phyloP scores from a whole-genome alignment of 495 filamentous ascomycete genomes.

The Cercophora newfieldiana region DNA sequence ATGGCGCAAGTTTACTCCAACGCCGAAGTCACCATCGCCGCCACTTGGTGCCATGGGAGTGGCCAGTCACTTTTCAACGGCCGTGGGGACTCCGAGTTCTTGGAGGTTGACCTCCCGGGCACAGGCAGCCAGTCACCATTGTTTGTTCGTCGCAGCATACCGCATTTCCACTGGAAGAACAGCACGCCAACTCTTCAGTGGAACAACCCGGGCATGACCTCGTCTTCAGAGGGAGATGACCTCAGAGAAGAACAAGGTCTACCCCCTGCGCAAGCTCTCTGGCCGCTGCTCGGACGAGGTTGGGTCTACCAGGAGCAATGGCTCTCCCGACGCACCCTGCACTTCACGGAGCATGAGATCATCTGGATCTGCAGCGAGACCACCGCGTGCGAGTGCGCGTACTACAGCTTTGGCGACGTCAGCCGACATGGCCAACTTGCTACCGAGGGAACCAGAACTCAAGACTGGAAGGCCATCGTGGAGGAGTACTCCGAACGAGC shows the following conservation, averaged over 20 bases:
- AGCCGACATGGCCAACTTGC: not conserved
- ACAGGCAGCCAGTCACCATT: not conserved
- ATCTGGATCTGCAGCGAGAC: constrained; percentile 5
- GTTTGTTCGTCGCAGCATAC: not conserved
- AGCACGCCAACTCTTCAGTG: not conserved
- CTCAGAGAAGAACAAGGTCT: not conserved
- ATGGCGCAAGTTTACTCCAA: constrained; percentile 23
- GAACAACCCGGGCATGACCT: not conserved
- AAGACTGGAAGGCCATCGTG: not conserved
- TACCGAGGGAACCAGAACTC: not conserved
- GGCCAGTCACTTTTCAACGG: not conserved
- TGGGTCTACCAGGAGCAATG: constrained; percentile 16
- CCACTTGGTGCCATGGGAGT: not conserved
- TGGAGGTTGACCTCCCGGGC: not conserved
- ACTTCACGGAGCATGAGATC: constrained; percentile 8
- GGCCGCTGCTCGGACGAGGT: constrained; percentile 5
- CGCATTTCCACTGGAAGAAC: not conserved
- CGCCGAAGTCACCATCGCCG: constrained; percentile 17
- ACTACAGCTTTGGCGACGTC: not conserved
- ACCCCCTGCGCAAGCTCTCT: not conserved
- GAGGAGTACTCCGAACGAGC: not conserved
- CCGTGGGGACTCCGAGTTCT: not conserved
- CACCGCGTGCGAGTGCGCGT: not conserved
- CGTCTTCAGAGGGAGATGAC: not conserved
- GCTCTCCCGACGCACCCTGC: constrained; percentile 1